phyloP scores from a whole-genome alignment of 164 flowering plant genomes.

The Euptelea pleiosperma region DNA sequence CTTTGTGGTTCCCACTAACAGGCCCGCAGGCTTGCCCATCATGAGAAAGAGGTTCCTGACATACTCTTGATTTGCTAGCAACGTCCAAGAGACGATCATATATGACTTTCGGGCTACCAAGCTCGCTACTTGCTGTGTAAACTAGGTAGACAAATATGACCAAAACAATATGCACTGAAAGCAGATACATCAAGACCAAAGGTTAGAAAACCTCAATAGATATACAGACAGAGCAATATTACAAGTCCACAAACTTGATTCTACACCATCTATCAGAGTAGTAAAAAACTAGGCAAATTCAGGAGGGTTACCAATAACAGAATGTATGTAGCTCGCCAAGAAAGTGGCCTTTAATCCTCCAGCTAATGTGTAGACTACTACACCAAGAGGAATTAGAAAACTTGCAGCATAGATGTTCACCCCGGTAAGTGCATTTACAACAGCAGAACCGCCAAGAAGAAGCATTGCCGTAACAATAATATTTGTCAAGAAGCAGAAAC shows the following conservation, averaged over 20 bases:
- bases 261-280: no score
- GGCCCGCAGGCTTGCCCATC: slow-evolving; percentile 89
- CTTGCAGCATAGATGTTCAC: slow-evolving; percentile 96
- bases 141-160: slow-evolving; percentile 89
- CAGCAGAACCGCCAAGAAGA: slow-evolving; percentile 97
- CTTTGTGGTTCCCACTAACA: slow-evolving; percentile 70
- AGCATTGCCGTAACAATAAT: slow-evolving; percentile 97
- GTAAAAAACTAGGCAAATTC: no score
- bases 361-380: slow-evolving; percentile 83
- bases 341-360: slow-evolving; percentile 98
- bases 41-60: slow-evolving; percentile 71
- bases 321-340: slow-evolving; percentile 94
- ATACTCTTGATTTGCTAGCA: slow-evolving; percentile 65
- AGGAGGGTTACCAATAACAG: slow-evolving; percentile 64
- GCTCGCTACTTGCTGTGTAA: slow-evolving; percentile 70
- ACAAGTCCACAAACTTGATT: no score
- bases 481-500: slow-evolving; percentile 86
- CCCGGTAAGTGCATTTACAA: slow-evolving; percentile 95
- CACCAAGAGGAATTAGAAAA: slow-evolving; percentile 92
- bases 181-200: slow-evolving; percentile 1
- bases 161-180: slow-evolving; percentile 82
- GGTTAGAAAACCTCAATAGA: neutral
- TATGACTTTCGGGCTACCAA: slow-evolving; percentile 82
- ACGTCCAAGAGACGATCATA: slow-evolving; percentile 61
- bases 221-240: no score